Evolutionary conservation across 2,329 filamentous ascomycete species (phyloP).

Genomic region (Tolypocladium tropicale): DNA sequence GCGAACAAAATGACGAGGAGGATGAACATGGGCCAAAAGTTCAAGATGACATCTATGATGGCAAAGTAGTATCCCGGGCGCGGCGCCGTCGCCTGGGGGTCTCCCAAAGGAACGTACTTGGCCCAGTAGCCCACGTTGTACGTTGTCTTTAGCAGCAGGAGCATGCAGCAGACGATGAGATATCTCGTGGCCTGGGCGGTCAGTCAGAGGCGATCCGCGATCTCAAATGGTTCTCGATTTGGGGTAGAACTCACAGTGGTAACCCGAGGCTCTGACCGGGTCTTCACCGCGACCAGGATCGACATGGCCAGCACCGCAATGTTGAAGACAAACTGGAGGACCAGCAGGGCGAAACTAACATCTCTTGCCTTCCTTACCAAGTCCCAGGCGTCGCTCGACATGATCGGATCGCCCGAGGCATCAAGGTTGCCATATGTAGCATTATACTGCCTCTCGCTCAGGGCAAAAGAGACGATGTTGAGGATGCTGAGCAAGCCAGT

Average conservation of each 20-base stretch:
- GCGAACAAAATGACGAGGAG: constrained; percentile 15
- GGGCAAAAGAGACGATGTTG: constrained; percentile 7
- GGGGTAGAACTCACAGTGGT: constrained; percentile 5
- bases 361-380: neutral
- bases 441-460: constrained; percentile 8
- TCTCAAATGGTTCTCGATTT: neutral
- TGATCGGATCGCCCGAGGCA: neutral
- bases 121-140: constrained; percentile 12
- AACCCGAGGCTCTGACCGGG: constrained; percentile 5
- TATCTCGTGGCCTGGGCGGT: constrained; percentile 9
- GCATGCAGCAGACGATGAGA: constrained; percentile 10
- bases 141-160: constrained; percentile 14
- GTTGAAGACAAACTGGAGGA: constrained; percentile 9
- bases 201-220: too few relatives aligned
- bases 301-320: constrained; percentile 7
- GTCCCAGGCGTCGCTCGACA: neutral
- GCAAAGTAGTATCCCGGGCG: constrained; percentile 3
- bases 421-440: neutral
- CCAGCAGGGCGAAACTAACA: constrained; percentile 5
- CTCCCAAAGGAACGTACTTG: constrained; percentile 3
- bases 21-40: constrained; percentile 13
- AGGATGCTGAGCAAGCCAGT: constrained; percentile 7
- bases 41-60: constrained; percentile 14
- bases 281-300: constrained; percentile 11
- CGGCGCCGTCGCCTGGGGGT: neutral